A percentile compares a stretch with the other conserved stretches of the same genome.
Conservation (phyloP, 2,329 filamentous ascomycete genomes). For the Exophiala sp. region DNA sequence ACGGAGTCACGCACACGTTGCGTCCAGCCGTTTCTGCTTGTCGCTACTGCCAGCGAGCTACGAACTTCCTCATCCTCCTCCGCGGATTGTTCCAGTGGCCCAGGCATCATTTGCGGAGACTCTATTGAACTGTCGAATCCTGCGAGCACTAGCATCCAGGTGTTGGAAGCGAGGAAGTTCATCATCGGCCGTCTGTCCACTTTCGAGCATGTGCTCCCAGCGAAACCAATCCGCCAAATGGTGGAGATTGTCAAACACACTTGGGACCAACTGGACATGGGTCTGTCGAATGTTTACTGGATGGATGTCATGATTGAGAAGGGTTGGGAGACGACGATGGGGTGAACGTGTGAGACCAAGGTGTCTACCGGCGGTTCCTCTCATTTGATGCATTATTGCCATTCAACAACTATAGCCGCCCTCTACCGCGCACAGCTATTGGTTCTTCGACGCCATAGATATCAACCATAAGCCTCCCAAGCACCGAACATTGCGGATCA, state of each 20-base stretch:
- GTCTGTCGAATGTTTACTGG: slow-evolving; percentile 46
- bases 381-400: not conserved
- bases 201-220: slow-evolving; percentile 43
- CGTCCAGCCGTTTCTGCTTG: slow-evolving; percentile 49
- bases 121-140: not conserved
- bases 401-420: not conserved
- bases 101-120: not conserved
- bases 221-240: slow-evolving; percentile 48
- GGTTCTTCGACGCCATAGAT: not conserved
- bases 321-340: slow-evolving; percentile 53
- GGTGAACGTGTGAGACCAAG: slow-evolving; percentile 27
- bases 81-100: not conserved
- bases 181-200: slow-evolving; percentile 46
- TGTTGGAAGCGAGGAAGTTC: slow-evolving; percentile 45
- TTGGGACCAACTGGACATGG: slow-evolving; percentile 48
- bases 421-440: not conserved
- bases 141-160: slow-evolving; percentile 34
- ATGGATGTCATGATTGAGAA: slow-evolving; percentile 53
- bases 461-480: no score
- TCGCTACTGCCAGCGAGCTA: slow-evolving; percentile 48
- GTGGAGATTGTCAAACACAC: slow-evolving; percentile 49
- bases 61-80: slow-evolving; percentile 37
- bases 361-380: not conserved
- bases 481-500: no score
- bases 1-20: slow-evolving; percentile 50